Percentiles rank a stretch among this genome's conserved stretches.
Evolutionary conservation across 768 basidiomycete genomes (phyloP).

Genomic region (Hysterangium stoloniferum): DNA sequence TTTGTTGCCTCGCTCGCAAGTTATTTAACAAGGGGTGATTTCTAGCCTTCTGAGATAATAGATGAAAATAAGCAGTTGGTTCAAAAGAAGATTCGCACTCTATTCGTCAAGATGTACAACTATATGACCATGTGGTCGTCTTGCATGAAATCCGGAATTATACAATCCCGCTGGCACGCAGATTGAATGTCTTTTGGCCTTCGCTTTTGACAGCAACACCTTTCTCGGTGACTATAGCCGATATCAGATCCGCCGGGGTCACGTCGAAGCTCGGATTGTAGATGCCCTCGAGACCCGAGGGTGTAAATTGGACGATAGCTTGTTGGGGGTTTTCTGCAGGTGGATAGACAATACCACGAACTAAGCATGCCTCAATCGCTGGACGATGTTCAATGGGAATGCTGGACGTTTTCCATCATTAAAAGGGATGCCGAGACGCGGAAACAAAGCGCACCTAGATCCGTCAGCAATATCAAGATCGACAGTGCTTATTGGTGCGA

Average conservation of each 20-base stretch:
- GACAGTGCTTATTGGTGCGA: conserved; percentile 88
- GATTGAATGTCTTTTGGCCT: conserved; percentile 53
- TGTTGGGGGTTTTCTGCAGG: conserved; percentile 39
- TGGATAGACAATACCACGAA: conserved; percentile 69
- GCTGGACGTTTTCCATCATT: conserved; percentile 21
- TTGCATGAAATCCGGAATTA: conserved; percentile 13
- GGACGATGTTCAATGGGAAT: conserved; percentile 95
- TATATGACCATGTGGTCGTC: no score
- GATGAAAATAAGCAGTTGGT: no score
- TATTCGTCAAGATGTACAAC: no score
- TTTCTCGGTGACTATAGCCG: conserved; percentile 92
- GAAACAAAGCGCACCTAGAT: conserved; percentile 35
- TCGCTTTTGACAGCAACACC: conserved; percentile 74
- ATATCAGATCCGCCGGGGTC: conserved; percentile 88
- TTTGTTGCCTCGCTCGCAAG: no score
- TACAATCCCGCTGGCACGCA: conserved; percentile 42
- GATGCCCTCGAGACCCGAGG: conserved; percentile 49
- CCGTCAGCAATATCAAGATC: conserved; percentile 76
- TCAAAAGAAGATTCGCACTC: no score
- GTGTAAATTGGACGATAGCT: conserved; percentile 80
- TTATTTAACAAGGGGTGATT: no score
- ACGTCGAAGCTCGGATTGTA: conserved; percentile 98
- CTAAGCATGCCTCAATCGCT: conserved; percentile 77
- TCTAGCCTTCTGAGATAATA: no score
- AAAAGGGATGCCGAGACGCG: conserved; percentile 1